Evolutionary conservation across 306 rosid genomes (phyloP).

Genomic region (Vachellia pachyceras): DNA sequence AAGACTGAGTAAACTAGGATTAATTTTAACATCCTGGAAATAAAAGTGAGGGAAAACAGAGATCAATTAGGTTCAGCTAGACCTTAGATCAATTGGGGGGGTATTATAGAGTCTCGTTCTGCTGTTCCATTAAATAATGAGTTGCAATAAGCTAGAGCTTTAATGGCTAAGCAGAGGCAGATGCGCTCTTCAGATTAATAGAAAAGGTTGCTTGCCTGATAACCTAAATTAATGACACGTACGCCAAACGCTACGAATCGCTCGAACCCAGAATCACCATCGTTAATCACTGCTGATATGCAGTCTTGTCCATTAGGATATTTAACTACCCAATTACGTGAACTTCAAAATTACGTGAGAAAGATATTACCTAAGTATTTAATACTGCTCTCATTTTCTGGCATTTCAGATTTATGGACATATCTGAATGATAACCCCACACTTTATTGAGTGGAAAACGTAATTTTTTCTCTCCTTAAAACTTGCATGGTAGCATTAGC

Average conservation of each 20-base stretch:
- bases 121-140: slow-evolving; percentile 87
- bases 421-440: too few species aligned
- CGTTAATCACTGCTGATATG: too few species aligned
- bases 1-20: not conserved
- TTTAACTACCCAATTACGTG: too few species aligned
- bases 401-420: too few species aligned
- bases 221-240: not conserved
- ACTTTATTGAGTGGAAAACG: too few species aligned
- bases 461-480: too few species aligned
- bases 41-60: not conserved
- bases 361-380: too few species aligned
- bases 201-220: slow-evolving; percentile 63
- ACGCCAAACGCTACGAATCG: not conserved
- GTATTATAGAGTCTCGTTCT: slow-evolving; percentile 78
- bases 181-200: slow-evolving; percentile 74
- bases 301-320: too few species aligned
- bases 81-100: slow-evolving; percentile 55
- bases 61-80: not conserved
- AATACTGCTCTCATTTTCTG: too few species aligned
- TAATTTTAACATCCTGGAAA: not conserved
- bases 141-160: slow-evolving; percentile 79
- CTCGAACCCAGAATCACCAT: not conserved
- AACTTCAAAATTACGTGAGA: too few species aligned
- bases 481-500: too few species aligned
- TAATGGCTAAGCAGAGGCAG: slow-evolving; percentile 85